These are phyloP conservation scores for Penicillium paradoxum DNA, from an alignment of 495 filamentous ascomycete genomes.

Conservation along the genomic window DNA sequence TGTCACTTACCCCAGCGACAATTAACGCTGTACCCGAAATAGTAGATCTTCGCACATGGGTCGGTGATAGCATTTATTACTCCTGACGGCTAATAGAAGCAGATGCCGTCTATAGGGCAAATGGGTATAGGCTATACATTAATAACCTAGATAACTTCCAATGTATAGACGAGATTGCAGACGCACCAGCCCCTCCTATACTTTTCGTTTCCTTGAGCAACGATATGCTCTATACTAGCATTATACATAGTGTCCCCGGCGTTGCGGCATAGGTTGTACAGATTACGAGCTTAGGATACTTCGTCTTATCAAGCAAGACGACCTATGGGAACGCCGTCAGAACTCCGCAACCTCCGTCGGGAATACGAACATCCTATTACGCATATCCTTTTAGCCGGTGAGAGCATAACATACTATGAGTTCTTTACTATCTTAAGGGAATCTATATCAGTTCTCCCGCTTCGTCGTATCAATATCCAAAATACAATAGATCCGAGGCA, in stretches of 20 bases:
- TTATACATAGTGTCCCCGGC: constrained; percentile 3
- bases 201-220: constrained; percentile 8
- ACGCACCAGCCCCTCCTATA: background rate
- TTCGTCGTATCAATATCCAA: background rate
- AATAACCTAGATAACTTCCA: constrained; percentile 10
- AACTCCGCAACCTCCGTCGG: constrained; percentile 9
- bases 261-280: background rate
- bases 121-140: constrained; percentile 7
- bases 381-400: constrained; percentile 10
- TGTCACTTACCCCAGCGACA: background rate
- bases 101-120: constrained; percentile 13
- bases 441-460: constrained; percentile 2
- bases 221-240: constrained; percentile 7
- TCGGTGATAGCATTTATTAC: constrained; percentile 9
- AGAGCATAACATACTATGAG: constrained; percentile 7
- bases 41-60: constrained; percentile 8
- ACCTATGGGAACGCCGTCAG: constrained; percentile 8
- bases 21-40: constrained; percentile 7
- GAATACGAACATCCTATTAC: constrained; percentile 2
- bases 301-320: constrained; percentile 9
- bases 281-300: constrained; percentile 12
- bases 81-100: constrained; percentile 3
- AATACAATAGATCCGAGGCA: constrained; percentile 5
- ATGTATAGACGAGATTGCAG: constrained; percentile 7
- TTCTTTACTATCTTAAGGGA: constrained; percentile 11